A percentile compares a stretch with the other conserved stretches of the same genome.
These are phyloP conservation scores for Aristolochia fimbriata DNA, from an alignment of 164 flowering plant genomes.

Conservation along the genomic window DNA sequence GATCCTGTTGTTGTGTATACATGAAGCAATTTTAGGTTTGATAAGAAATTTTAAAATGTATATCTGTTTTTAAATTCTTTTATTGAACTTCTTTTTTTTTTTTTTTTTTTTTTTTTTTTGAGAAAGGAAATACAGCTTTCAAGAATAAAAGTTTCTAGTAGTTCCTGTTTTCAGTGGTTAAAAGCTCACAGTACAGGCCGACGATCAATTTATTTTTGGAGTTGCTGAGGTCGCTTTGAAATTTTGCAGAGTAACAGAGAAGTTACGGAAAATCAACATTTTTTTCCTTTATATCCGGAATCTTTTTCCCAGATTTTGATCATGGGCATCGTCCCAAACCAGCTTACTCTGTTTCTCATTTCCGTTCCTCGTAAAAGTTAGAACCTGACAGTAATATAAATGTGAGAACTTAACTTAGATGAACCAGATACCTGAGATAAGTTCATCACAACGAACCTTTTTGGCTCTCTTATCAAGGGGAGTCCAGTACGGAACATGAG, in stretches of 20 bases:
- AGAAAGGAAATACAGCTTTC: no score
- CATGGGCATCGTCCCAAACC: conserved; percentile 48
- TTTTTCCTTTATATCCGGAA: neutral
- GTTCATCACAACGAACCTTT: conserved; percentile 35
- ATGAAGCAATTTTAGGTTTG: conserved; percentile 10
- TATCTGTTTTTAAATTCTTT: conserved; percentile 5
- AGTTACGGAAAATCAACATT: neutral
- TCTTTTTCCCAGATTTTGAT: conserved; percentile 20
- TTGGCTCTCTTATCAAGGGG: conserved; percentile 73
- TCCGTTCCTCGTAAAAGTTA: conserved; percentile 51
- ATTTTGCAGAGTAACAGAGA: no score
- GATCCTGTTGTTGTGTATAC: conserved; percentile 13
- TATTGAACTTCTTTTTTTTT: no score
- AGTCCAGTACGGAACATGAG: conserved; percentile 35
- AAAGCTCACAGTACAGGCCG: no score
- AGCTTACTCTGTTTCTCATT: conserved; percentile 68
- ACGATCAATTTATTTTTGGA: no score
- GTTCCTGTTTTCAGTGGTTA: no score
- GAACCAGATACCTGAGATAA: no score
- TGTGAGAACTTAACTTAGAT: no score
- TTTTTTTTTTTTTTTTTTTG: no score
- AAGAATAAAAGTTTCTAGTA: no score
- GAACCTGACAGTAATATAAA: conserved; percentile 34
- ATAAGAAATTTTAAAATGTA: conserved; percentile 23
- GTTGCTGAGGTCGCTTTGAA: no score